Base-by-base conservation (phyloP, 192 early-diverging fungal species). In the Paraglomus brasilianum region DNA sequence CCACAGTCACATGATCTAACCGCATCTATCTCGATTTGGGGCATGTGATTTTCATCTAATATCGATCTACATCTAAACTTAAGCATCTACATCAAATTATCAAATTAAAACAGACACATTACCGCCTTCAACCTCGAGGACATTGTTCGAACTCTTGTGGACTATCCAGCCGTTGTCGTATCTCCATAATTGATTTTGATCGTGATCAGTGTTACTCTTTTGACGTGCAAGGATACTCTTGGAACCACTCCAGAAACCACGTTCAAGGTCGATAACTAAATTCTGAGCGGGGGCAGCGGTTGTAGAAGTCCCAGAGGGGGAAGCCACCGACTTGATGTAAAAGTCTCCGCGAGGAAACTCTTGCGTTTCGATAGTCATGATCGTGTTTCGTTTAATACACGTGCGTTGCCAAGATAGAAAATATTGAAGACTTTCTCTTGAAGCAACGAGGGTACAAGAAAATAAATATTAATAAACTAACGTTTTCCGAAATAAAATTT, bases 231-330 rank as follows among this genome's bases (percentile, higher is more conserved):
- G 0, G 24, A 39, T 24, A 9, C 14, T 55, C 45, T 68, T 68
- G 7, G 66, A 6, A 5, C 56, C 66, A 17, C 45, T 14, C n/a
- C 24, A 38, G 13, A 41, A 47, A 22, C 52, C 11, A n/a, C 39
- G 22, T 43, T 68, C 66, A 48, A 50, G 22, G 40, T 68, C 66
- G 19, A 68, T 15, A 21, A 68, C 66, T 19, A 36, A 67, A 52
- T 41, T 53, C n/a, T 56, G 66, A 30, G 30, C 30, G 30, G 30
- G 30, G 1, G 30, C 30, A 3, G 30, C 30, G 9, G 5, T n/a
- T 4, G 64, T 3, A n/a, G 61, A 64, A 47, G 15, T 24, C 13
- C 64, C 64, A 2, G 49, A 49, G 52, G 64, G 48, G 1, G 66
- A 68, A 44, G 21, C 21, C 8, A 9, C 52, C 14, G 64, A 66